These are phyloP conservation scores for Rhododendron kiyosumense DNA, from an alignment of 148 eudicot genomes.

Conservation along the genomic window DNA sequence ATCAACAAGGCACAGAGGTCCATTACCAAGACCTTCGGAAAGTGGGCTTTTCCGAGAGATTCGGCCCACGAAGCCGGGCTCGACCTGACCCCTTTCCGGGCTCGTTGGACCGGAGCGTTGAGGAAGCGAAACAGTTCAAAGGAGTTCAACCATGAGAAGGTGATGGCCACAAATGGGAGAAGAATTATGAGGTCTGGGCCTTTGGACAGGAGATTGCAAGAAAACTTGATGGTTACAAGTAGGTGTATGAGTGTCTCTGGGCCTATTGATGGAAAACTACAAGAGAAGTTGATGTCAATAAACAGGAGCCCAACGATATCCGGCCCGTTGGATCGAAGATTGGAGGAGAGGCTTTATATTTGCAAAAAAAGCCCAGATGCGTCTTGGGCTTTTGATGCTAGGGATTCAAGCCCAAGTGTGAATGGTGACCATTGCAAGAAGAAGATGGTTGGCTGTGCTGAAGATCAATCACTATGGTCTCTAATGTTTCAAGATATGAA, in stretches of 20 bases:
- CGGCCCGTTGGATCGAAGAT: neutral
- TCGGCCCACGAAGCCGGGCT: neutral
- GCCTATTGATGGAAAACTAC: constrained; percentile 26
- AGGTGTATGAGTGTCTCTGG: constrained; percentile 24
- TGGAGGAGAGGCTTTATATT: neutral
- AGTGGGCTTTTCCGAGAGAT: constrained; percentile 3
- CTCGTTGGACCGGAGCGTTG: constrained; percentile 19
- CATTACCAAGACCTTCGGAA: constrained; percentile 16
- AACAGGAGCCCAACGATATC: constrained; percentile 17
- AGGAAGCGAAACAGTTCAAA: constrained; percentile 7
- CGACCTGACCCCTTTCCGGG: constrained; percentile 7
- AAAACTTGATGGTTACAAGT: constrained; percentile 16
- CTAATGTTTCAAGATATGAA: constrained; percentile 45
- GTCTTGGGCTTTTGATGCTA: constrained; percentile 12
- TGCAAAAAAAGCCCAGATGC: constrained; percentile 9
- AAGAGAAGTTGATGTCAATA: constrained; percentile 11
- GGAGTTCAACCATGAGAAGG: constrained; percentile 12
- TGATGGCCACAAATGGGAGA: constrained; percentile 3
- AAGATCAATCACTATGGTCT: constrained; percentile 32
- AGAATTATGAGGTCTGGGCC: constrained; percentile 31
- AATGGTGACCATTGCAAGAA: constrained; percentile 4
- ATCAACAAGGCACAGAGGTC: constrained; percentile 27
- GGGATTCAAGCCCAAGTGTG: constrained; percentile 17
- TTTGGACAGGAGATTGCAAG: constrained; percentile 23
- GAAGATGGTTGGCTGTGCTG: constrained; percentile 13